Base-by-base conservation (phyloP, 2,329 filamentous ascomycete species). In the Amesomyces nigricolor region DNA sequence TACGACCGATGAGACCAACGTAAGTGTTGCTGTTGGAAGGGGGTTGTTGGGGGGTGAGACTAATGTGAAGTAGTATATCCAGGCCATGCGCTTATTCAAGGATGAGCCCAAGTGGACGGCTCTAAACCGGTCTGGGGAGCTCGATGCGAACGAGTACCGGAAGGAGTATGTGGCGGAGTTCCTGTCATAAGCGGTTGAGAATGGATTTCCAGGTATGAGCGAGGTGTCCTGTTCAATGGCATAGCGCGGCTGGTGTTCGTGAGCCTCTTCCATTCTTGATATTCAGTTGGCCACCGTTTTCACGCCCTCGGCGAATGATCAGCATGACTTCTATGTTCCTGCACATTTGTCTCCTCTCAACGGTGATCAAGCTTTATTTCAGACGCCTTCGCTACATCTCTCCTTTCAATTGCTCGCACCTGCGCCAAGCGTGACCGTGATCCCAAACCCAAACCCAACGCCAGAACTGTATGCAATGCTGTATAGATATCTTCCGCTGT, bases 101-200 rank as follows among this genome's bases (percentile, higher is more conserved):
- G 94, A 97, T 62, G 91, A 97, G 73, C 94, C 94, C 35, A 96
- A 97, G 74, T 99, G 94, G 94, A 97, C 91, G 37, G 88, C 94
- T 13, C 73, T 99, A 63, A 95, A 96, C 75, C 83, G 94, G 54
- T 83, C 81, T 6, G 73, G 76, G 4, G 87, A 92, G 47, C 81
- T 96, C 43, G 90, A 97, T 68, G 70, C 70, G 57, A 99, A 97
- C 72, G 73, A 79, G 51, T 88, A 85, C 70, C 83, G 94, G 56
- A 82, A 89, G 78, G 81, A 83, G 47, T 99, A 99, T 66, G 75
- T 96, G 40, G 64, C 69, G 55, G 68, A 77, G 49, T 82, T 72
- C 60, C 64, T 78, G n/a, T 51, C 45, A 13, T 60, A 57, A 40
- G 19, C 16, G 2, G 22, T 16, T 50, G 46, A 13, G 6, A 4